phyloP scores from a whole-genome alignment of 345 rosid genomes.

The Corchorus olitorius region DNA sequence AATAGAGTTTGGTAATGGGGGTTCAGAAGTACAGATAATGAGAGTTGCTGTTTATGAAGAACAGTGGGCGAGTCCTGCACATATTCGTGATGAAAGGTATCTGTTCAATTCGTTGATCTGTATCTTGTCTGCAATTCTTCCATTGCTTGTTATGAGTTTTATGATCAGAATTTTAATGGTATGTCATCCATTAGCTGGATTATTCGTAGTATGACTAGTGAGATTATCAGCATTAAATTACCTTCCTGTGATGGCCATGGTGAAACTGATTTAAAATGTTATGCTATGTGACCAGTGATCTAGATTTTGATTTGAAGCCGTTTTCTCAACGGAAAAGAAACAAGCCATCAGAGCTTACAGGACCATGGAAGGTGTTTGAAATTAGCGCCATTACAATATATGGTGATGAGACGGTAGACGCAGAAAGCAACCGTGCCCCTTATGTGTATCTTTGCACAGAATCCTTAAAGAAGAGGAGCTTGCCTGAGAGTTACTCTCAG shows the following conservation, averaged over 20 bases:
- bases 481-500: conserved; percentile 64
- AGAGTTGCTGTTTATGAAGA: conserved; percentile 93
- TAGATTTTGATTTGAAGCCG: conserved; percentile 57
- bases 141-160: not conserved
- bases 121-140: not conserved
- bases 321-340: conserved; percentile 75
- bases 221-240: not conserved
- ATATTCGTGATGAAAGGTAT: conserved; percentile 65
- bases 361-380: conserved; percentile 96
- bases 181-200: too few species aligned
- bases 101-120: conserved; percentile 11
- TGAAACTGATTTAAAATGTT: conserved; percentile 15
- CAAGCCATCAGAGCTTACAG: conserved; percentile 69
- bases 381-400: conserved; percentile 77
- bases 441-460: conserved; percentile 83
- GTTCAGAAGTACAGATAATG: conserved; percentile 84
- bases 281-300: conserved; percentile 47
- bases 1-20: conserved; percentile 74
- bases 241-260: not conserved
- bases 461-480: conserved; percentile 71
- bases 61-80: conserved; percentile 79
- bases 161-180: not conserved
- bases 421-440: conserved; percentile 40
- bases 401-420: conserved; percentile 46
- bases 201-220: not conserved